Evolutionary conservation across 2,329 filamentous ascomycete species (phyloP), one percentile per base, ranked within the genome.

Genomic region (Setomelanomma holmii): DNA sequence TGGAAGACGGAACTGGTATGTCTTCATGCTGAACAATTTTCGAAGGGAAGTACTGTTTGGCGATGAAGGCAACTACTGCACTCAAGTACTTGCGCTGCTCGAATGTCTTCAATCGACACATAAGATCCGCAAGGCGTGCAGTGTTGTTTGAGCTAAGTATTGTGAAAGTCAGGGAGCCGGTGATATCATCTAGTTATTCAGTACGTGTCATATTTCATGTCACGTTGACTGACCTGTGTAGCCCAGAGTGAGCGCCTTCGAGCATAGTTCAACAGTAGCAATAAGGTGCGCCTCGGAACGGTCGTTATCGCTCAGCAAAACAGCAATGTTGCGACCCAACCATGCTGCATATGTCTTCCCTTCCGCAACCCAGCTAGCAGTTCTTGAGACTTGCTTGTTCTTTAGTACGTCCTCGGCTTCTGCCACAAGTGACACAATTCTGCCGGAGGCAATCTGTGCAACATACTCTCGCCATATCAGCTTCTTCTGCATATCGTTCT

Each of bases 171-270:
- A 73, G 55, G 7, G 64, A 56, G 19, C 46, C 45, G 6, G 67
- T 40, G 16, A 72, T 42, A 14, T 49, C 53, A 52, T 72, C 71
- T 73, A 16, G 1, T 7, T 24, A 1, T 21, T 60, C 24, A 55
- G 56, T 39, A 40, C 49, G 21, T n/a, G n/a, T 20, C 2, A 5
- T 24, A 3, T 3, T 6, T 39, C 14, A 7, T 16, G 5, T 19
- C 6, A 6, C 14, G 0, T 11, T 30, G 27, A 56, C 62, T 54
- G 42, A 67, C 90, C 88, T 46, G 82, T 78, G 73, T 95, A 91
- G 2, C 90, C 91, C 23, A 96, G 73, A 23, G 83, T 87, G 52
- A 93, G 76, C 1, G 85, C 80, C 56, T 88, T 87, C 3, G 84
- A 78, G 17, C 79, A 74, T 5, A 87, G 61, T 40, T 80, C 78